Evolutionary conservation across 164 flowering plant genomes (phyloP).

Genomic region (Houttuynia cordata): DNA sequence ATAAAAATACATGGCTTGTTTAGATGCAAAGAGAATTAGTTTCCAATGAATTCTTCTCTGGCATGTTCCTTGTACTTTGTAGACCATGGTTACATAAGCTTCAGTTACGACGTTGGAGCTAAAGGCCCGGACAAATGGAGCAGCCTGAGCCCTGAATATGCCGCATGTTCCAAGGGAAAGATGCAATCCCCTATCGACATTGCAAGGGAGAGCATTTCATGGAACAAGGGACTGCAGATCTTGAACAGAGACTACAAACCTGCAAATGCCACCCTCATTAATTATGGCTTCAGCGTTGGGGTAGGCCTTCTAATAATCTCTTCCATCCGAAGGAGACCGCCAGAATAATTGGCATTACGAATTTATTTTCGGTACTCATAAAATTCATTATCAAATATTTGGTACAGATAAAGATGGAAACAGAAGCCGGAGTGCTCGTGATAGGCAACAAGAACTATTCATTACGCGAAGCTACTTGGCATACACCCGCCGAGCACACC

Average conservation of each 20-base stretch:
- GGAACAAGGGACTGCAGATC: slow-evolving; percentile 16
- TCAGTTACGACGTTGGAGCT: neutral
- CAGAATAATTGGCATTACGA: neutral
- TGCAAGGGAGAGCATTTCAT: slow-evolving; percentile 3
- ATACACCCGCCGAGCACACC: slow-evolving; percentile 53
- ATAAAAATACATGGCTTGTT: no score
- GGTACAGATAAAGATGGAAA: slow-evolving; percentile 13
- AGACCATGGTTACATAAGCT: no score
- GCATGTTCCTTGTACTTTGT: no score
- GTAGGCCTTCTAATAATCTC: neutral
- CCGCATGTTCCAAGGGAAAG: slow-evolving; percentile 27
- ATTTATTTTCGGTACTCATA: no score
- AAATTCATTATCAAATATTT: neutral
- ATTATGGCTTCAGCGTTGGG: slow-evolving; percentile 12
- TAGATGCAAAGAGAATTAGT: no score
- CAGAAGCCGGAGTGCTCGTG: slow-evolving; percentile 18
- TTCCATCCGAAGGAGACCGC: neutral
- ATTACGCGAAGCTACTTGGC: slow-evolving; percentile 49
- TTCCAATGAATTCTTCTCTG: no score
- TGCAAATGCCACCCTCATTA: slow-evolving; percentile 38
- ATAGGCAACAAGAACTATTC: slow-evolving; percentile 30
- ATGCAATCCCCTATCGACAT: slow-evolving; percentile 52
- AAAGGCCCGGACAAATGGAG: slow-evolving; percentile 53
- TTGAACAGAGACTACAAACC: slow-evolving; percentile 26
- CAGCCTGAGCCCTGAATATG: slow-evolving; percentile 18